These are phyloP conservation scores for Cytospora chrysosperma DNA, from an alignment of 2,329 filamentous ascomycete species.

Conservation along the genomic window DNA sequence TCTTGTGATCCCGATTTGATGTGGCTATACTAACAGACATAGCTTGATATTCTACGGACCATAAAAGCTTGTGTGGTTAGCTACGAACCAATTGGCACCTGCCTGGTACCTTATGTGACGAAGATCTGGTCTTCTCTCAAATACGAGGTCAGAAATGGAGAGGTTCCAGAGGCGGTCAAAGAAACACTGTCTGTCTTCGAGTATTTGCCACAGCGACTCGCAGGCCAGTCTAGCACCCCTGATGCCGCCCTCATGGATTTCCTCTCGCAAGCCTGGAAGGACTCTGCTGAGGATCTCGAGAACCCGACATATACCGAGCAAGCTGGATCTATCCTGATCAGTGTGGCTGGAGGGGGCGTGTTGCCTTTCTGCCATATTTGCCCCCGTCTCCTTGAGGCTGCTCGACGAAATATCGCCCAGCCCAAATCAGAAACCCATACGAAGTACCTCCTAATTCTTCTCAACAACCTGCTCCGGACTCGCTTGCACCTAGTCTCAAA, in stretches of 20 bases:
- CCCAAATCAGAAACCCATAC: conserved; percentile 50
- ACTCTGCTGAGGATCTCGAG: conserved; percentile 50
- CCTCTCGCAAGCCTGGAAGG: conserved; percentile 48
- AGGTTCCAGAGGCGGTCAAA: conserved; percentile 57
- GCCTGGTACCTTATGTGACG: conserved; percentile 48
- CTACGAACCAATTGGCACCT: conserved; percentile 47
- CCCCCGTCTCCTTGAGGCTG: conserved; percentile 45
- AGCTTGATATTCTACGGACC: conserved; percentile 57
- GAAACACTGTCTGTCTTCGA: conserved; percentile 55
- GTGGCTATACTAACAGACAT: neutral
- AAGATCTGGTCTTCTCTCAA: conserved; percentile 61
- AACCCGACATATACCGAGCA: conserved; percentile 52
- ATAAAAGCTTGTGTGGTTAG: conserved; percentile 52
- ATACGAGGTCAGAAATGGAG: conserved; percentile 62
- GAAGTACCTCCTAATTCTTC: conserved; percentile 50
- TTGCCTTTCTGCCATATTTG: conserved; percentile 49
- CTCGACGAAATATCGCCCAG: conserved; percentile 51
- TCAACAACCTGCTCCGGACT: conserved; percentile 46
- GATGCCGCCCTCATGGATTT: conserved; percentile 45
- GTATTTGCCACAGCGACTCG: conserved; percentile 43
- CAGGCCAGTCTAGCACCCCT: neutral
- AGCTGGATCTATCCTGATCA: conserved; percentile 32
- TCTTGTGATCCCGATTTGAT: neutral
- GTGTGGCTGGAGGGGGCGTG: conserved; percentile 39
- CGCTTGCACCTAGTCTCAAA: conserved; percentile 21